Percentiles rank a stretch among this genome's conserved stretches.
These are phyloP conservation scores for Tricholoma saponaceum DNA, from an alignment of 768 basidiomycete genomes.

Conservation along the genomic window DNA sequence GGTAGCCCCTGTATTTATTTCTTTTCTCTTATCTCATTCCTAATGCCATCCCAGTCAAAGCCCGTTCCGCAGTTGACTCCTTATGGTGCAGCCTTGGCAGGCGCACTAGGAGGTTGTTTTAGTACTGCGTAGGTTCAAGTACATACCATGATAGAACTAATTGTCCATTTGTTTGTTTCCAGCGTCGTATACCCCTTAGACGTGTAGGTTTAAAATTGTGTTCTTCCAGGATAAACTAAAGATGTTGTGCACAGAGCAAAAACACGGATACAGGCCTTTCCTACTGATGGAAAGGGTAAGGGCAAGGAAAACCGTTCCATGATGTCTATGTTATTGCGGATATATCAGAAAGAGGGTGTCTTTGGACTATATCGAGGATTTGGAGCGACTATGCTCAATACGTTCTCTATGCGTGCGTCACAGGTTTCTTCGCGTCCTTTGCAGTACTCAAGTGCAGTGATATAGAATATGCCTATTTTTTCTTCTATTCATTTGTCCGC, in stretches of 20 bases:
- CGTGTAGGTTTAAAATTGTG: constrained; percentile 53
- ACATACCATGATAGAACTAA: neutral
- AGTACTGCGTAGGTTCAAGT: constrained; percentile 74
- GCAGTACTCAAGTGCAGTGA: neutral
- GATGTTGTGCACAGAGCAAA: constrained; percentile 60
- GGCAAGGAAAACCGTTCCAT: constrained; percentile 55
- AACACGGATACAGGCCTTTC: constrained; percentile 87
- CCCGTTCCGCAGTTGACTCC: constrained; percentile 74
- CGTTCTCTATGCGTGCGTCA: constrained; percentile 90
- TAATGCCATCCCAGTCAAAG: constrained; percentile 51
- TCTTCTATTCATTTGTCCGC: constrained; percentile 94
- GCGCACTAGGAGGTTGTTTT: constrained; percentile 91
- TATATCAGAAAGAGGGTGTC: constrained; percentile 80
- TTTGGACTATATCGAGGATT: constrained; percentile 88
- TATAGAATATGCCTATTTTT: constrained; percentile 98
- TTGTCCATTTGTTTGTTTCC: constrained; percentile 7
- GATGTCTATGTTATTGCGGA: constrained; percentile 58
- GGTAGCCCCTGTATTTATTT: too few species aligned
- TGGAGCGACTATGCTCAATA: constrained; percentile 95
- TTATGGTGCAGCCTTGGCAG: constrained; percentile 85
- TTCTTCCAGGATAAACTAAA: neutral
- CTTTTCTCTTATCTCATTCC: constrained; percentile 10
- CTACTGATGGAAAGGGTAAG: constrained; percentile 42
- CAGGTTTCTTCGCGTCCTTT: constrained; percentile 5
- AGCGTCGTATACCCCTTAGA: constrained; percentile 95